Base-by-base conservation (phyloP, 2,329 filamentous ascomycete genomes). In the Westerdykella aurantiaca region DNA sequence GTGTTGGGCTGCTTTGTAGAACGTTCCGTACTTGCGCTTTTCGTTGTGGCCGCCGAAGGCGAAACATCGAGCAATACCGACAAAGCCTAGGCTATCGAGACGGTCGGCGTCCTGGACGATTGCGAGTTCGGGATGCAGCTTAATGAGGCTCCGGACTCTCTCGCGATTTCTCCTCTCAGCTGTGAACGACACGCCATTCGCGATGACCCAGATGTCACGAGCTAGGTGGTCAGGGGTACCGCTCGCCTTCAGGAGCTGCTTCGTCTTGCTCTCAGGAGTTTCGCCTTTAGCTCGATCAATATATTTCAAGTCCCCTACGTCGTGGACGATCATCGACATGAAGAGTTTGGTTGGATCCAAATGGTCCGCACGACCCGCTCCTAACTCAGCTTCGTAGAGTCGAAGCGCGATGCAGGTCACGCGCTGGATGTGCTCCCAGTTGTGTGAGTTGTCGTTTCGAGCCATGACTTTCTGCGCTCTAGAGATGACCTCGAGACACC, bases 101-200 rank as follows among this genome's bases (percentile, higher is more conserved):
- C 89, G 77, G 69, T 95, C 89, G 2, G 89, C 88, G 68, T 96
- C 90, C 69, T 95, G 89, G 18, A 95, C 88, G 37, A 94, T 78
- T 0, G 80, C 87, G 31, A 91, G 71, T 64, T 91, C 86, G 1
- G 86, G 86, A 43, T 54, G 31, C 9, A 10, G 5, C 5, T 13
- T 34, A 9, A 62, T 84, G 73, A 40, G 67, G 58, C 14, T 59
- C 66, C 34, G 88, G 72, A 41, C 11, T 44, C 88, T 69, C 5
- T 66, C 69, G 3, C 81, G 81, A 57, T 88, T 73, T 56, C 76
- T 77, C 39, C 79, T 71, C 66, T 95, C 88, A 47, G 76, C 75
- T 3, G 78, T 81, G 70, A 87, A 94, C 50, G 85, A 88, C n/a
- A 95, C 86, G 38, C 83, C 79, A 5, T 80, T 74, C 48, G 84